Conservation (phyloP, 345 rosid species). For the Linum trigynum region DNA sequence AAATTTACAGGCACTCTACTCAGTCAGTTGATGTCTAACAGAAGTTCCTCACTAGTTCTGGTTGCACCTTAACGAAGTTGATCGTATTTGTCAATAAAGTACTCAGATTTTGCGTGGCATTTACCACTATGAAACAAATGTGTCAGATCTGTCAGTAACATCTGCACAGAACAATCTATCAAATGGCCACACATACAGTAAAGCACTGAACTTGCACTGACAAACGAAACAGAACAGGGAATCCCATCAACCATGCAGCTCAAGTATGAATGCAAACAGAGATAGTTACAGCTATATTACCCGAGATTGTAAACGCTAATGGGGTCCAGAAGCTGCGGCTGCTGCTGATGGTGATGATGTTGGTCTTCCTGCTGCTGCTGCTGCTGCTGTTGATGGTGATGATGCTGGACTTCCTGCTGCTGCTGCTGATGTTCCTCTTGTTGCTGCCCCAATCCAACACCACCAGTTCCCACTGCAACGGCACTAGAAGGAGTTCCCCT, state of each 20-base stretch:
- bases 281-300: conserved; percentile 18
- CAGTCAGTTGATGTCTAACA: too few relatives aligned
- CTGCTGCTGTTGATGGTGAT: conserved; percentile 16
- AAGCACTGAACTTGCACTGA: too few relatives aligned
- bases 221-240: neutral
- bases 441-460: conserved; percentile 39
- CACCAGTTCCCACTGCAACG: conserved; percentile 40
- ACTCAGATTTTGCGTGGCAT: too few relatives aligned
- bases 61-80: too few relatives aligned
- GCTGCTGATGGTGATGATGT: conserved; percentile 26
- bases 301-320: conserved; percentile 82
- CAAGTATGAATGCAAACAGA: neutral
- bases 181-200: too few relatives aligned
- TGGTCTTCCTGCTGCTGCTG: conserved; percentile 15
- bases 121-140: too few relatives aligned
- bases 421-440: conserved; percentile 41
- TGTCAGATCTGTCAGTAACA: too few relatives aligned
- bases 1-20: too few relatives aligned
- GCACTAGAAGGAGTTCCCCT: conserved; percentile 65
- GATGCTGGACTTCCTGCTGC: neutral
- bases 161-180: too few relatives aligned
- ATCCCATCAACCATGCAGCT: neutral
- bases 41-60: too few relatives aligned
- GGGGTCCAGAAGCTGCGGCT: conserved; percentile 70
- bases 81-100: too few relatives aligned